Percentiles rank a stretch among this genome's conserved stretches.
phyloP scores from a whole-genome alignment of 768 basidiomycete genomes.

The Pisolithus orientalis region DNA sequence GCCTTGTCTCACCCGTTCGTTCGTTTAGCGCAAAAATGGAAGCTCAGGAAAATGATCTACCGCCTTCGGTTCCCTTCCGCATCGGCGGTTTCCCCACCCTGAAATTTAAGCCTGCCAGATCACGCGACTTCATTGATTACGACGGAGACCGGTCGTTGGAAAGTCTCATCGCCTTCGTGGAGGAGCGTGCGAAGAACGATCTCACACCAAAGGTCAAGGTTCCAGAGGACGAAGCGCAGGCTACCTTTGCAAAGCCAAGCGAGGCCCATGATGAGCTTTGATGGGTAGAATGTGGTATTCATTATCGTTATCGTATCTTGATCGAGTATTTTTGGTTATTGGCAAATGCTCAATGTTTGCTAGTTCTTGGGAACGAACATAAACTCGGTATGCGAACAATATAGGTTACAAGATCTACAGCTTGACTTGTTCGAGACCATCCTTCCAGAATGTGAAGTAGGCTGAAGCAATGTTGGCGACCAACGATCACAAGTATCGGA shows the following conservation, averaged over 20 bases:
- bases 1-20: conserved; percentile 6
- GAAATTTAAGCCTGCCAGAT: conserved; percentile 93
- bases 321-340: conserved; percentile 15
- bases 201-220: conserved; percentile 35
- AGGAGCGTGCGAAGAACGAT: conserved; percentile 74
- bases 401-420: conserved; percentile 35
- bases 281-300: conserved; percentile 1
- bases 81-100: conserved; percentile 88
- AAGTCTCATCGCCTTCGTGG: conserved; percentile 75
- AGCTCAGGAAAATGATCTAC: conserved; percentile 93
- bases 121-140: conserved; percentile 84
- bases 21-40: conserved; percentile 84
- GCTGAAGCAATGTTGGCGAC: conserved; percentile 37
- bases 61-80: conserved; percentile 81
- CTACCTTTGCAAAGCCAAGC: conserved; percentile 20
- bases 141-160: conserved; percentile 89
- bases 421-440: conserved; percentile 82
- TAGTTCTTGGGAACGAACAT: conserved; percentile 8
- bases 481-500: background rate
- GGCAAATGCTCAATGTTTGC: conserved; percentile 12
- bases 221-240: conserved; percentile 19
- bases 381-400: background rate
- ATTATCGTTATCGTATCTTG: conserved; percentile 11
- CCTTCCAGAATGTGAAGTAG: conserved; percentile 94
- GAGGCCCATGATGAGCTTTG: conserved; percentile 25